Conservation (phyloP, 1,284 basidiomycete genomes). For the Gymnopus androsaceus region DNA sequence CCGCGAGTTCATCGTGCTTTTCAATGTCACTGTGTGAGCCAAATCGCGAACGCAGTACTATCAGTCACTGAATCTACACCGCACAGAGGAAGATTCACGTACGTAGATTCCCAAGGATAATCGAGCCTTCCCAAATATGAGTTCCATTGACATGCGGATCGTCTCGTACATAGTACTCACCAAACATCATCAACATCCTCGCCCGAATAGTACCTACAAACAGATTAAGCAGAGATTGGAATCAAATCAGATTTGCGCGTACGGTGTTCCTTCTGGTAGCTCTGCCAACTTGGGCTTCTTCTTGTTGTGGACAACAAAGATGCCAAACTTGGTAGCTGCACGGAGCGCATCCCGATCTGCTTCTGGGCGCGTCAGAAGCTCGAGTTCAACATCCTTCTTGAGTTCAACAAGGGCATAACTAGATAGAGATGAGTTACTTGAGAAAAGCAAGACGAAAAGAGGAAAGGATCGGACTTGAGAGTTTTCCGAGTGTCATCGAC, state of each 20-base stretch:
- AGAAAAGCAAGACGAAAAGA: too few species aligned
- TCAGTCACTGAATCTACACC: too few species aligned
- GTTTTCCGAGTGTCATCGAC: slow-evolving; percentile 94
- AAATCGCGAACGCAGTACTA: too few species aligned
- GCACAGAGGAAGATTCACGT: too few species aligned
- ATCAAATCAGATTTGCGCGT: slow-evolving; percentile 28
- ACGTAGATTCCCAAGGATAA: slow-evolving; percentile 84
- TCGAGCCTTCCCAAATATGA: slow-evolving; percentile 59
- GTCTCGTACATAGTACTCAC: slow-evolving; percentile 36
- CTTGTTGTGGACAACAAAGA: slow-evolving; percentile 97
- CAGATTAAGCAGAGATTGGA: background rate
- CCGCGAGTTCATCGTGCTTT: slow-evolving; percentile 70
- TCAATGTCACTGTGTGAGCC: slow-evolving; percentile 64
- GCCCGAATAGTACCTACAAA: slow-evolving; percentile 66
- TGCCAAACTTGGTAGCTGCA: slow-evolving; percentile 72
- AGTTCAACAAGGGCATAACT: slow-evolving; percentile 90
- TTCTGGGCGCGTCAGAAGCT: slow-evolving; percentile 65
- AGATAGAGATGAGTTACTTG: slow-evolving; percentile 10
- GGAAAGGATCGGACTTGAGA: too few species aligned
- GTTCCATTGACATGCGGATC: background rate
- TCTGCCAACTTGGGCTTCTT: slow-evolving; percentile 79
- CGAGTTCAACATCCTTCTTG: slow-evolving; percentile 81
- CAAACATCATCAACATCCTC: slow-evolving; percentile 67
- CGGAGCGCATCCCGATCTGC: slow-evolving; percentile 70
- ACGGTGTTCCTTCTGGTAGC: slow-evolving; percentile 70